Evolutionary conservation across 768 basidiomycete genomes (phyloP), one percentile per base, ranked within the genome.

Genomic region (Galerina sulciceps): DNA sequence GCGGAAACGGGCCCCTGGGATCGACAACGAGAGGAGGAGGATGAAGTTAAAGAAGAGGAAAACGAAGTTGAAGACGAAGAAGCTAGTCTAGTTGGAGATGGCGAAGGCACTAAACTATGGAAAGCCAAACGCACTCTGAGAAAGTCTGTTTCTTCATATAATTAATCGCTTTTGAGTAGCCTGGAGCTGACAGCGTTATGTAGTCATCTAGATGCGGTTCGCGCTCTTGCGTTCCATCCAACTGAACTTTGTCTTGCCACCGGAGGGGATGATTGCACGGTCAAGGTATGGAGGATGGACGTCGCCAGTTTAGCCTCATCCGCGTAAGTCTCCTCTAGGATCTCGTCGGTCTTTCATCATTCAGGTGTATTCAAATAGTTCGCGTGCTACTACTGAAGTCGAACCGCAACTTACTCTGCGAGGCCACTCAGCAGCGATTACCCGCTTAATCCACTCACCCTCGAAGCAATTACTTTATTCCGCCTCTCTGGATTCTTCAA

Each of bases 241-340:
- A 89, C 79, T 36, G 92, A 93, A 63, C 75, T 94, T 43, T 89
- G 89, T 67, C 76, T 99, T 53, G 95, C 91, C n/a, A 94, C 91
- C 45, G 97, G 90, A 20, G 93, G 95, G 26, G 96, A 98, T 70
- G 97, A 99, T 70, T 92, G 86, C 70, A 95, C 94, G 6, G 88
- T 99, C 54, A 99, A 99, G 73, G 85, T 98, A 52, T 99, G 97
- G 97, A 84, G 93, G 56, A 84, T 94, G 77, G 93, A 96, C 63
- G 83, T 90, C 14, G 77, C 86, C 40, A 81, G 85, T 64, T 77
- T 95, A 58, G 82, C 92, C 31, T 89, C 90, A 42, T 86, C 87
- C 55, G 83, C 83, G 93, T 95, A 76, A 71, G 93, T 85, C 42
- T 52, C 60, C 38, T 51, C 55, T 66, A 58, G 45, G 35, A 46